Percentiles rank a stretch among this genome's conserved stretches.
These are phyloP conservation scores for apple (Malus domestica) DNA, from an alignment of 306 rosid species.

Conservation along the genomic window ASM211411v1 NC_041798.1:17609501-17610000, in stretches of 20 bases:
- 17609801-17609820: conserved; percentile 43
- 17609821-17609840: conserved; percentile 56
- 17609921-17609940: background rate
- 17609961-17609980: background rate
- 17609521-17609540: background rate
- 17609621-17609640: conserved; percentile 83
- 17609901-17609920: background rate
- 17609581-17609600: background rate
- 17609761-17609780: conserved; percentile 69
- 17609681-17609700: conserved; percentile 54
- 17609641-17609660: conserved; percentile 91
- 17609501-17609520: background rate
- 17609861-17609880: background rate
- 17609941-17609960: background rate
- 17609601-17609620: conserved; percentile 9
- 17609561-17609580: conserved; percentile 9
- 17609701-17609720: conserved; percentile 47
- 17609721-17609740: conserved; percentile 57
- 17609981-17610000: background rate
- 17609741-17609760: conserved; percentile 31
- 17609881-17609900: background rate
- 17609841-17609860: conserved; percentile 53
- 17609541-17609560: background rate
- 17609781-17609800: conserved; percentile 55
- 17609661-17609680: conserved; percentile 93